Evolutionary conservation across 2,329 filamentous ascomycete species (phyloP).

Genomic region (Beauveria scarabaeidicola): DNA sequence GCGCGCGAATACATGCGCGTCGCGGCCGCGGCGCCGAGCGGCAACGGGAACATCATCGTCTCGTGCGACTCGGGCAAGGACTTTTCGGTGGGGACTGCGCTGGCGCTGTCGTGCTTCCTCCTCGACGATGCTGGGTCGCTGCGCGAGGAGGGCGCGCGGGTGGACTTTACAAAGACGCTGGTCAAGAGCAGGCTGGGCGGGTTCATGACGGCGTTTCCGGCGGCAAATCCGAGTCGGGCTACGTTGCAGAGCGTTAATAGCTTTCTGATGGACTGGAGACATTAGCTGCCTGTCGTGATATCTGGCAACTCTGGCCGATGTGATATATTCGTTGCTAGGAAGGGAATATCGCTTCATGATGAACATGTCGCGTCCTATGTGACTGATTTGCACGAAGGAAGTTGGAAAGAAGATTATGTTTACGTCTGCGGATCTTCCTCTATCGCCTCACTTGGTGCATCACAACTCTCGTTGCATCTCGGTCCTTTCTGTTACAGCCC

Average conservation of each 20-base stretch:
- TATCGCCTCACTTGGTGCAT: too few species aligned
- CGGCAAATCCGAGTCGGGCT: slow-evolving; percentile 73
- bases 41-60: slow-evolving; percentile 38
- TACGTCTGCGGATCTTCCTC: too few species aligned
- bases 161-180: slow-evolving; percentile 58
- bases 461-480: too few species aligned
- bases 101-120: slow-evolving; percentile 68
- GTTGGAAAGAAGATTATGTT: too few species aligned
- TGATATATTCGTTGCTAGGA: too few species aligned
- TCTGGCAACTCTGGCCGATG: too few species aligned
- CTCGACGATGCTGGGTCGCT: slow-evolving; percentile 54
- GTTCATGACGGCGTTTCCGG: slow-evolving; percentile 70
- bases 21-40: neutral
- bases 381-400: too few species aligned
- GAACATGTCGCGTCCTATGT: too few species aligned
- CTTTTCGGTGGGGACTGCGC: slow-evolving; percentile 65
- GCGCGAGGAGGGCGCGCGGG: slow-evolving; percentile 17
- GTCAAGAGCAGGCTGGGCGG: slow-evolving; percentile 73
- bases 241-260: slow-evolving; percentile 90
- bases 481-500: too few species aligned
- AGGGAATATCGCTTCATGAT: too few species aligned
- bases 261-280: slow-evolving; percentile 62
- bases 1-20: slow-evolving; percentile 30
- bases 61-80: slow-evolving; percentile 74
- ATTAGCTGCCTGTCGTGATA: slow-evolving; percentile 13